Evolutionary conservation across 2,329 filamentous ascomycete species (phyloP).

Genomic region (Hortaea werneckii): DNA sequence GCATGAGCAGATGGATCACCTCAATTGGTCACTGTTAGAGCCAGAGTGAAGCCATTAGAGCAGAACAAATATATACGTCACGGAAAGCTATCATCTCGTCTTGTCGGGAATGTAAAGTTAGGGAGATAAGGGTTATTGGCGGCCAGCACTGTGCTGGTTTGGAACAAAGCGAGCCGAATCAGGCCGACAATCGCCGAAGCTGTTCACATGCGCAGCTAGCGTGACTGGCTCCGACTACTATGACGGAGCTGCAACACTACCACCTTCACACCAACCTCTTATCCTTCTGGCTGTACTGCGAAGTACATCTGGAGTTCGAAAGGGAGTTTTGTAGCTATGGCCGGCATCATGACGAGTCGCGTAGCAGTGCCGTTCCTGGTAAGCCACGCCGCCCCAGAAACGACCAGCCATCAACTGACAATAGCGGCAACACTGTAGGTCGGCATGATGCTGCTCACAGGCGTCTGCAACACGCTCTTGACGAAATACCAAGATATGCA

Average conservation of each 20-base stretch:
- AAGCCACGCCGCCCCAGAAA: not conserved
- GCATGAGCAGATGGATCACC: too few relatives aligned
- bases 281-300: not conserved
- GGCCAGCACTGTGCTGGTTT: too few relatives aligned
- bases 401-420: not conserved
- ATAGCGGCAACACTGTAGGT: slow-evolving; percentile 34
- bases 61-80: too few relatives aligned
- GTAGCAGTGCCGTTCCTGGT: not conserved
- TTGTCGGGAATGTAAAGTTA: too few relatives aligned
- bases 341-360: slow-evolving; percentile 1
- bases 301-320: not conserved
- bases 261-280: not conserved
- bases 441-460: slow-evolving; percentile 91
- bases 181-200: too few relatives aligned
- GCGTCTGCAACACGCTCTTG: slow-evolving; percentile 91
- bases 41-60: too few relatives aligned
- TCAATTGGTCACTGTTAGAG: too few relatives aligned
- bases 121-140: too few relatives aligned
- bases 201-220: not conserved
- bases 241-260: not conserved
- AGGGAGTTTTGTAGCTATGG: not conserved
- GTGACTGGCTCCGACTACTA: not conserved
- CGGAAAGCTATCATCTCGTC: too few relatives aligned
- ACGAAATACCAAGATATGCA: slow-evolving; percentile 99
- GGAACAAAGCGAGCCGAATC: too few relatives aligned